These are phyloP conservation scores for Mucor piriformis DNA, from an alignment of 371 early-diverging fungal species.

Conservation along the genomic window DNA sequence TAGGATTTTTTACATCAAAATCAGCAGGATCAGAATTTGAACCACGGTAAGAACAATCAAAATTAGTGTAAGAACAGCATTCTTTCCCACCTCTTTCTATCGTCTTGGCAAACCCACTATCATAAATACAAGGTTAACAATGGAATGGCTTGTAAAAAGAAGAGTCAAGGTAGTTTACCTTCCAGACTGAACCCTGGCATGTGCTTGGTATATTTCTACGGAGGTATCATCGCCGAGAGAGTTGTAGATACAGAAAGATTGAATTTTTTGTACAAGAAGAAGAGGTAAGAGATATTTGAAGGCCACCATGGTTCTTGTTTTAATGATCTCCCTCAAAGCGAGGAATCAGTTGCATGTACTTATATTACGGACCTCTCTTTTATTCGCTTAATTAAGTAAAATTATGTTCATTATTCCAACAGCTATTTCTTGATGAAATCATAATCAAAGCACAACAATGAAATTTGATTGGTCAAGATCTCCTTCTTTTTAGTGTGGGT, in stretches of 20 bases:
- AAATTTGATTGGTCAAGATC: not conserved
- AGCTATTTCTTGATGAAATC: no score
- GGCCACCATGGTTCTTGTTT: no score
- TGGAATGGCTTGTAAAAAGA: not conserved
- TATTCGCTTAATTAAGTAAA: no score
- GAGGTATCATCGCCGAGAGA: not conserved
- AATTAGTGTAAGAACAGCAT: constrained; percentile 18
- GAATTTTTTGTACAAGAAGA: not conserved
- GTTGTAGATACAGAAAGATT: constrained; percentile 16
- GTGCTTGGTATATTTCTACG: not conserved
- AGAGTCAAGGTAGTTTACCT: not conserved
- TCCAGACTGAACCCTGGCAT: not conserved
- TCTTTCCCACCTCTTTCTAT: not conserved
- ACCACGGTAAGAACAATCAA: constrained; percentile 5
- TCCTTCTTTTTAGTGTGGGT: not conserved
- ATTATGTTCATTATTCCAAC: no score
- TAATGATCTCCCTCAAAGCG: no score
- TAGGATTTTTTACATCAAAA: no score
- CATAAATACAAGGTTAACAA: not conserved
- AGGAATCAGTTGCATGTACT: no score
- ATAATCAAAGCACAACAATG: no score
- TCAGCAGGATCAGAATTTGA: not conserved
- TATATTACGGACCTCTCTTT: no score
- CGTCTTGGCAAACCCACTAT: constrained; percentile 1
- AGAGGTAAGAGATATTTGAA: not conserved